These are phyloP conservation scores for Psidium friedrichsthalianum DNA, from an alignment of 345 rosid genomes.

Conservation along the genomic window DNA sequence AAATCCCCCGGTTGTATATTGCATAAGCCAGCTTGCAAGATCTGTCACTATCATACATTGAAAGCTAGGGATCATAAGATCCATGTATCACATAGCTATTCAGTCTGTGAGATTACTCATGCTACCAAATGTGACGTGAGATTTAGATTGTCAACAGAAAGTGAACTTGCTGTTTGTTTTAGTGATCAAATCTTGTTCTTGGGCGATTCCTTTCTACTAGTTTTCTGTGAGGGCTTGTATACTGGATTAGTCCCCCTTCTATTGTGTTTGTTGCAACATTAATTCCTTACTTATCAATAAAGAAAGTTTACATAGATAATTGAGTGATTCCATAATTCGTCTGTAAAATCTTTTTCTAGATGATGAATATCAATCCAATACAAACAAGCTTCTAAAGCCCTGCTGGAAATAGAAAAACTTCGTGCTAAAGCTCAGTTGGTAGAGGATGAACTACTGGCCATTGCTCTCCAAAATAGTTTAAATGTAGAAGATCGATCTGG, in stretches of 20 bases:
- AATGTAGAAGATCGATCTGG: slow-evolving; percentile 37
- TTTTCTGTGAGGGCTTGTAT: neutral
- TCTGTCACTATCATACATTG: neutral
- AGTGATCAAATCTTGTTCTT: neutral
- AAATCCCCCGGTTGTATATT: neutral
- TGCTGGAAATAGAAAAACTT: neutral
- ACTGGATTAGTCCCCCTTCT: neutral
- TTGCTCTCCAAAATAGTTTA: slow-evolving; percentile 73
- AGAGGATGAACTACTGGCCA: slow-evolving; percentile 82
- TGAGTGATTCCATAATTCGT: neutral
- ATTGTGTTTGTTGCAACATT: neutral
- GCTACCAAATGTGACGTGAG: neutral
- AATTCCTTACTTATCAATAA: neutral
- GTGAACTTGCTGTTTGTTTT: neutral
- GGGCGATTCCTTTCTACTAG: neutral
- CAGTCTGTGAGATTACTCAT: neutral
- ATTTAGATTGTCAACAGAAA: neutral
- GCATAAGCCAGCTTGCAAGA: neutral
- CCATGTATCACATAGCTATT: neutral
- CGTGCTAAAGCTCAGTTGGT: neutral
- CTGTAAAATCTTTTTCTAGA: neutral
- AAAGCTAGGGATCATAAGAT: neutral
- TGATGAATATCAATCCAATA: neutral
- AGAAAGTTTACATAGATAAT: neutral
- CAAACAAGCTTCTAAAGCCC: neutral